Evolutionary conservation across 257 asterid genomes (phyloP), one percentile per base, ranked within the genome.

Genomic region (Capsicum pubescens): DNA sequence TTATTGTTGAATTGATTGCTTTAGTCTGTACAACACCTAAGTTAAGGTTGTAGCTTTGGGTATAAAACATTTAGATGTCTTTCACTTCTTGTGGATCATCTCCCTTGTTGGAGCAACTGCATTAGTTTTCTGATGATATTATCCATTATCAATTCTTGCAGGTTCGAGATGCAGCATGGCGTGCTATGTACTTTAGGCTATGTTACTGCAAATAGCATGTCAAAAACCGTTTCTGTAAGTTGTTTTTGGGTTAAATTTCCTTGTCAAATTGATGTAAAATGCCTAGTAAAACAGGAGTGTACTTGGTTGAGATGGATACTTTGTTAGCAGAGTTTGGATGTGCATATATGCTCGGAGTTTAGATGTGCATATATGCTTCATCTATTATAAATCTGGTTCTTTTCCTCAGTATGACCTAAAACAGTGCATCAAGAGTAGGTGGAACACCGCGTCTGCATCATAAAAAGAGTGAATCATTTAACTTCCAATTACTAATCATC

Each of bases 81-180:
- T 2, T 83, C 46, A 13, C 76, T 21, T 57, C 80, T 48, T 58
- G 17, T 58, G 79, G 17, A n/a, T 70, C 50, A 21, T 32, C 61
- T 82, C 52, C 39, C 26, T 15, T 3, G 14, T 72, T n/a, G 60
- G 42, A 32, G 71, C 77, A 52, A 83, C 66, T 36, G 64, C 44
- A 11, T 46, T 14, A 17, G 19, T 84, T 26, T 19, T 85, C 68
- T 70, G 35, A 60, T 80, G 79, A 81, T 80, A 68, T 56, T 85
- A 9, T 69, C 83, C 83, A 86, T 21, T 58, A 61, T 72, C 80
- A 83, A 70, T 57, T n/a, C 83, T 87, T 86, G 63, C 76, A 96
- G 99, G 91, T 96, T 94, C 80, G 99, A 96, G 90, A 87, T 93
- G 84, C 95, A 91, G 77, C 98, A 96, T 55, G 98, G 99, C 9